Base-by-base conservation (phyloP, 495 filamentous ascomycete species). In the Ramalina peruviana region DNA sequence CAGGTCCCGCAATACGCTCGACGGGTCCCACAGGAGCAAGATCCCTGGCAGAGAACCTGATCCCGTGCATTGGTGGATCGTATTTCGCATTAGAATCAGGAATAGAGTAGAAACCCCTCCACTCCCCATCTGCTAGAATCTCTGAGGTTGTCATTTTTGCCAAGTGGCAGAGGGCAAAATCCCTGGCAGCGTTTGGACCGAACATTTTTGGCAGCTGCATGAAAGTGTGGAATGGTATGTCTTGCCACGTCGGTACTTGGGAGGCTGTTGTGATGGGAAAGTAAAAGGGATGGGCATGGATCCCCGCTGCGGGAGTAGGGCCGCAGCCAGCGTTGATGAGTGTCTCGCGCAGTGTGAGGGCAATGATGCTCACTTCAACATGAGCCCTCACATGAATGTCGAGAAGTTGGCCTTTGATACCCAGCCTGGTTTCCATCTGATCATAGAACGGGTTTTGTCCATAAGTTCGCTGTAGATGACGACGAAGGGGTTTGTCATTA, bases 21-120 rank as follows among this genome's bases (percentile, higher is more conserved):
- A 47, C 6, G 16, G 26, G 15, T 47, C 23, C 21, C 7, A 15
- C 36, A 17, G 19, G 26, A 16, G n/a, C 6, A 4, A 37, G 23
- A 17, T 30, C 27, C 13, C 16, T 37, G n/a, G 16, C 13, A n/a
- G 45, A n/a, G 33, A 48, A 48, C 12, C 17, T 27, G 26, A 48
- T 48, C 26, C 45, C 45, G 33, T 15, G n/a, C 45, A 48, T 48
- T 48, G 45, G 45, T 6, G n/a, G 23, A 16, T 17, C 45, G 21
- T 36, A 26, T 17, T 17, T 17, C n/a, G 45, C 20, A 10, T 3
- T 23, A 36, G 13, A n/a, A 9, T 48, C 16, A 6, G 16, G n/a
- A 17, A 41, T 5, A 41, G 40, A 41, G 15, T 48, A 48, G 30
- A 36, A 48, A 7, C 45, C 45, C 16, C 10, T 36, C 45, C 45